Evolutionary conservation across 768 basidiomycete species (phyloP), one percentile per base, ranked within the genome.

Genomic region (Pisolithus sp.): DNA sequence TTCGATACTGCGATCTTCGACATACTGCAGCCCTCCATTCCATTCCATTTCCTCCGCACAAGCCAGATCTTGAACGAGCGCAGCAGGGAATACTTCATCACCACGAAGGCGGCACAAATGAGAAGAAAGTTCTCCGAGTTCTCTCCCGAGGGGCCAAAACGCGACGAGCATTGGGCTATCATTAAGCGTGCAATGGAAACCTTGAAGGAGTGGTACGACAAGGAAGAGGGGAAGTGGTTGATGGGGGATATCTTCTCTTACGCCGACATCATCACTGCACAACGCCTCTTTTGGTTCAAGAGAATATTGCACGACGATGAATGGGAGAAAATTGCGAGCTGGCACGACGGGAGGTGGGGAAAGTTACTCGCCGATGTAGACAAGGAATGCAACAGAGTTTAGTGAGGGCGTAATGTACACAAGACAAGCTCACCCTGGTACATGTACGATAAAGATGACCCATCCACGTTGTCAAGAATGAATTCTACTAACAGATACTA

Each of bases 121-220:
- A 73, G 72, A 5, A 62, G 54, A 40, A 59, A 61, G 13, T 53
- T 81, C 47, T 74, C 76, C 23, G 68, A 75, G 30, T 54, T 76
- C 30, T 62, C 62, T 6, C 71, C 73, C 0, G 64, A 60, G 41
- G 70, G 71, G 5, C 68, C 71, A 10, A 61, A 53, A 45, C 58
- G 68, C 15, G 62, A 62, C 6, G 65, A 47, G 9, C 64, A 69
- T 39, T 71, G 59, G 67, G 43, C 15, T n/a, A 36, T 24, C 37
- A 40, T 60, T 0, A 58, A 68, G 55, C 55, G 57, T 43, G n/a
- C 13, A 8, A 55, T 50, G 43, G 28, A 42, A 24, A 50, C 50
- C 1, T 46, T 42, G 10, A 59, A 59, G 43, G 49, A 8, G 23
- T 63, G 58, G 57, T 63, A 64, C 18, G 68, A 57, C 26, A 50